Base-by-base conservation (phyloP, 2,329 filamentous ascomycete species). In the Mycosphaerelloides madeirae region DNA sequence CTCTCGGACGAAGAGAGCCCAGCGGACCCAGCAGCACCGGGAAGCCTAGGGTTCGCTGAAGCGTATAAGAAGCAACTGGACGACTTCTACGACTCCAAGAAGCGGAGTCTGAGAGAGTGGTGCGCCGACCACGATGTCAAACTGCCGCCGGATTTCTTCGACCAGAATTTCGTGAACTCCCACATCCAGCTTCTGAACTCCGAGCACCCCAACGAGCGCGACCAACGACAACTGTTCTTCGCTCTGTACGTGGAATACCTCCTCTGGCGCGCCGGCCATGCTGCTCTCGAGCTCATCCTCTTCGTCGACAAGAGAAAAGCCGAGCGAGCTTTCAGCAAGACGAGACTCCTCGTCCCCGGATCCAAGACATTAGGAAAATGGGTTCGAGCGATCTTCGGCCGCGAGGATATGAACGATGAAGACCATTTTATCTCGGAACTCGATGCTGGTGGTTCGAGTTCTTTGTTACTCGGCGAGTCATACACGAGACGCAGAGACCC, bases 211-310 rank as follows among this genome's bases (percentile, higher is more conserved):
- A 55, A 85, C 80, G 4, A 86, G 80, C 2, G 72, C 9, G 77
- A 81, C 43, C 80, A 85, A 52, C 71, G 79, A 9, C 83, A 88
- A 55, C 69, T 90, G 0, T 87, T 84, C 61, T 69, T 87, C 9
- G 71, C 85, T n/a, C 73, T 88, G 3, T 79, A 79, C 49, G 78
- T 89, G 65, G 82, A 89, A 56, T 84, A 84, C 57, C 68, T 88
- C 6, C 67, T 84, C 2, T 73, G 74, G 53, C 74, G 73, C 0
- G 70, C 80, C 1, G 80, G 80, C 9, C 69, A 75, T 43, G 77
- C 81, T 0, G 75, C 86, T 3, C 68, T 82, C 8, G 74, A 80
- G 3, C 75, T 89, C 28, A 79, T 85, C 6, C 68, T 73, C n/a
- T 88, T 79, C 60, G 83, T 83, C 3, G 84, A 90, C 50, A 66